Conservation (phyloP, 2,329 filamentous ascomycete species). For the Tolypocladium ovalisporum region DNA sequence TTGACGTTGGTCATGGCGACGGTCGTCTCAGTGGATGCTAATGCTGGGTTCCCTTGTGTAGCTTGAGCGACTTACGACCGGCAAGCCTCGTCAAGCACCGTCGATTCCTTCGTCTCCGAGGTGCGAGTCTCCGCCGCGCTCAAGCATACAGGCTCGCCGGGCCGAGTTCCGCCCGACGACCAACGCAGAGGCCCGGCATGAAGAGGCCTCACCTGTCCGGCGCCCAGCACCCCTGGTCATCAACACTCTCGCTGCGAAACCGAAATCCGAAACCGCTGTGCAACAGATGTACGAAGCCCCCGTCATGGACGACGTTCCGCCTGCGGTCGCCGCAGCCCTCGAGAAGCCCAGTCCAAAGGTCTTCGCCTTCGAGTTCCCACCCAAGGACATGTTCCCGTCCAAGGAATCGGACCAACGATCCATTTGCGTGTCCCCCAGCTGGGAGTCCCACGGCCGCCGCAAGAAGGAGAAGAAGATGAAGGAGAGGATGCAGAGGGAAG, state of each 20-base stretch:
- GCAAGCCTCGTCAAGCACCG: background rate
- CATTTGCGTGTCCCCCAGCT: slow-evolving; percentile 52
- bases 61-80: slow-evolving; percentile 10
- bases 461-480: slow-evolving; percentile 41
- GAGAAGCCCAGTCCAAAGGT: slow-evolving; percentile 16
- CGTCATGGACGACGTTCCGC: background rate
- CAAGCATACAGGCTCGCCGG: slow-evolving; percentile 6
- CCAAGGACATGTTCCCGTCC: slow-evolving; percentile 15
- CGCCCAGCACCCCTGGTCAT: slow-evolving; percentile 6
- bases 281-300: slow-evolving; percentile 4
- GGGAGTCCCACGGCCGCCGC: slow-evolving; percentile 44
- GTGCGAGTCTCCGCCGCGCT: slow-evolving; percentile 1
- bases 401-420: slow-evolving; percentile 18
- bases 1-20: background rate
- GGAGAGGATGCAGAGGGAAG: slow-evolving; percentile 12
- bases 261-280: slow-evolving; percentile 1
- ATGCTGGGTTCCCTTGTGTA: background rate
- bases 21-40: background rate
- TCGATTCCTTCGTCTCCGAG: background rate
- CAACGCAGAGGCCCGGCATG: background rate
- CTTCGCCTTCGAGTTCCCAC: slow-evolving; percentile 20
- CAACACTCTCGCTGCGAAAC: slow-evolving; percentile 4
- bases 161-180: slow-evolving; percentile 1
- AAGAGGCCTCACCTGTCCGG: slow-evolving; percentile 3
- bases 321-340: slow-evolving; percentile 4